Conservation (phyloP, 2,329 filamentous ascomycete species). For the Sporothrix protearum region DNA sequence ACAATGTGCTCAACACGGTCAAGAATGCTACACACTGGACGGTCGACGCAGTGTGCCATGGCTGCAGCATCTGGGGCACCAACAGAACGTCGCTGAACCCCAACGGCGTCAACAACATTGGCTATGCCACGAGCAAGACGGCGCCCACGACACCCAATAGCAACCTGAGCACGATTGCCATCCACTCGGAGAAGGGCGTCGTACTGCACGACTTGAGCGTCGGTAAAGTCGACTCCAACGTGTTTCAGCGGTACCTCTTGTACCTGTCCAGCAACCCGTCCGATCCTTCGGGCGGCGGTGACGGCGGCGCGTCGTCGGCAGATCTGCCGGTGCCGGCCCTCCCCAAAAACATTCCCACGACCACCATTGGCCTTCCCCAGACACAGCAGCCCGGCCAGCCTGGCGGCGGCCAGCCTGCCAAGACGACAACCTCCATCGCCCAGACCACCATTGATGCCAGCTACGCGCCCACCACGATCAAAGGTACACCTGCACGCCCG, state of each 20-base stretch:
- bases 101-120: slow-evolving; percentile 31
- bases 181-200: slow-evolving; percentile 29
- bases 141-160: slow-evolving; percentile 28
- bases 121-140: slow-evolving; percentile 30
- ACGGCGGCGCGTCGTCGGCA: not conserved
- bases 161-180: slow-evolving; percentile 31
- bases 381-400: not conserved
- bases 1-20: slow-evolving; percentile 28
- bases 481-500: not conserved
- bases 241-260: slow-evolving; percentile 22
- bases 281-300: not conserved
- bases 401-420: not conserved
- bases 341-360: slow-evolving; percentile 12
- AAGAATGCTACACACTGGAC: slow-evolving; percentile 35
- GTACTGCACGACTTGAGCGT: slow-evolving; percentile 22
- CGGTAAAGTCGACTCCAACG: slow-evolving; percentile 25
- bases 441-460: slow-evolving; percentile 6
- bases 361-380: slow-evolving; percentile 19
- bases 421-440: not conserved
- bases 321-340: slow-evolving; percentile 1
- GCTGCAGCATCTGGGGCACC: slow-evolving; percentile 31
- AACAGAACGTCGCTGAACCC: slow-evolving; percentile 29
- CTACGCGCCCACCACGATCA: slow-evolving; percentile 20
- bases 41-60: slow-evolving; percentile 32
- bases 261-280: slow-evolving; percentile 20